Evolutionary conservation across 805 yeast genomes (phyloP).

Genomic region (Metschnikowia hibisci): DNA sequence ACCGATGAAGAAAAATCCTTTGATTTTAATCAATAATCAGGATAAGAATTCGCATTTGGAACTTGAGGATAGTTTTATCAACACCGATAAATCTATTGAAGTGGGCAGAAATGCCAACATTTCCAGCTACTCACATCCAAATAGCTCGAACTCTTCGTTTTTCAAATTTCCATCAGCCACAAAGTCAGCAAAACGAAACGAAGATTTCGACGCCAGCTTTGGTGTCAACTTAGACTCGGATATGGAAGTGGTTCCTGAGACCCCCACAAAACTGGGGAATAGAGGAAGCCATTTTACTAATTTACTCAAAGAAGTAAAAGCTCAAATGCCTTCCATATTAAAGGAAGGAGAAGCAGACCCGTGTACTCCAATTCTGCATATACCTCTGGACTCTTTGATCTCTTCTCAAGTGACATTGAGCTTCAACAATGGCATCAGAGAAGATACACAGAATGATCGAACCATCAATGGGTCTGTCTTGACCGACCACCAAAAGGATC

Average conservation of each 20-base stretch:
- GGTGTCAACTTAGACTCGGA: conserved; percentile 13
- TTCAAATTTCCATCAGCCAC: conserved; percentile 26
- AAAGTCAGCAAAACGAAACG: conserved; percentile 18
- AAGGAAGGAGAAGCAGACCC: conserved; percentile 12
- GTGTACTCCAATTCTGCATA: conserved; percentile 19
- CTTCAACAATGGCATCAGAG: conserved; percentile 11
- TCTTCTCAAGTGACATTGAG: conserved; percentile 23
- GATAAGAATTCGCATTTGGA: conserved; percentile 10
- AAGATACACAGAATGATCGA: conserved; percentile 8
- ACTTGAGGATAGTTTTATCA: conserved; percentile 13
- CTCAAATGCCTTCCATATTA: conserved; percentile 4
- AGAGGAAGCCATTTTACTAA: conserved; percentile 12
- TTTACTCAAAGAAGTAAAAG: conserved; percentile 2
- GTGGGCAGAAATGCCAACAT: conserved; percentile 31
- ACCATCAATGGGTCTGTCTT: conserved; percentile 10
- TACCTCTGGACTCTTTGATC: conserved; percentile 17
- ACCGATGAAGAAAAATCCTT: conserved; percentile 41
- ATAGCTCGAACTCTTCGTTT: conserved; percentile 32
- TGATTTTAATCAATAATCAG: conserved; percentile 29
- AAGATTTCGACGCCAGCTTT: conserved; percentile 21
- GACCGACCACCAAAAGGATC: conserved; percentile 4
- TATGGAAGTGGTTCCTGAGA: conserved; percentile 27
- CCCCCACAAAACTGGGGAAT: conserved; percentile 32
- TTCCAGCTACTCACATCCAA: conserved; percentile 19
- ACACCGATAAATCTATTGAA: conserved; percentile 30